Evolutionary conservation across 768 basidiomycete species (phyloP).

Genomic region (Hericium coralloides): DNA sequence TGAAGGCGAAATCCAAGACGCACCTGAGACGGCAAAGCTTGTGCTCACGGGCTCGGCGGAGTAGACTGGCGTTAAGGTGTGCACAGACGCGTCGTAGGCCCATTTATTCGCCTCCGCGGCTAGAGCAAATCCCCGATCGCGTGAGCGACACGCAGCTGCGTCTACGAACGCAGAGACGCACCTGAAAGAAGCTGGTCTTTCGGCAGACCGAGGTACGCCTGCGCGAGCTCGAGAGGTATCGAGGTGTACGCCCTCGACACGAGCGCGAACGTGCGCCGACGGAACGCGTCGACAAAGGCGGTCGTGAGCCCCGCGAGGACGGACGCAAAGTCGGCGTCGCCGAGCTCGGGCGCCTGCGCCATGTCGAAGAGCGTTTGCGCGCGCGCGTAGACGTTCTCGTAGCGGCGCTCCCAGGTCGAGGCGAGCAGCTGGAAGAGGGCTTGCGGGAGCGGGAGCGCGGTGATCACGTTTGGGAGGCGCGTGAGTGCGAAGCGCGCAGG

Average conservation of each 20-base stretch:
- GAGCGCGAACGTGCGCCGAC: constrained; percentile 43
- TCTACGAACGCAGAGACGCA: constrained; percentile 12
- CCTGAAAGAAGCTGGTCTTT: constrained; percentile 24
- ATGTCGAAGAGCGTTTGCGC: constrained; percentile 33
- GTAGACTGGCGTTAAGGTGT: constrained; percentile 34
- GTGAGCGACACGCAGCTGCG: constrained; percentile 2
- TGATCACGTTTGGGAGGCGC: constrained; percentile 44
- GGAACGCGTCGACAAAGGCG: constrained; percentile 53
- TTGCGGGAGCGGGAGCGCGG: constrained; percentile 34
- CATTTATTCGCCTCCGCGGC: constrained; percentile 38
- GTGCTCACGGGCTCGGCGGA: constrained; percentile 1
- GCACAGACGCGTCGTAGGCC: constrained; percentile 38
- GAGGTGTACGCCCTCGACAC: constrained; percentile 60
- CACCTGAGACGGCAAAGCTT: not conserved
- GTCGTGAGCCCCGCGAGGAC: constrained; percentile 36
- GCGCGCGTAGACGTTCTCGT: constrained; percentile 46
- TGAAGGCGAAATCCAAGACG: not conserved
- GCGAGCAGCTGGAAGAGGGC: constrained; percentile 38
- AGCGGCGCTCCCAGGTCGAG: constrained; percentile 45
- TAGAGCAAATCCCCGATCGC: constrained; percentile 17
- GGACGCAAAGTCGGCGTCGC: constrained; percentile 35
- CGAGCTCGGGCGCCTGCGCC: constrained; percentile 34
- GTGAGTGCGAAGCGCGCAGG: constrained; percentile 50
- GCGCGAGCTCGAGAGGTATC: constrained; percentile 43
- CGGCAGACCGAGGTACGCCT: constrained; percentile 45